Conservation (phyloP, 805 yeast species). For the Hanseniaspora jakobsenii region DNA sequence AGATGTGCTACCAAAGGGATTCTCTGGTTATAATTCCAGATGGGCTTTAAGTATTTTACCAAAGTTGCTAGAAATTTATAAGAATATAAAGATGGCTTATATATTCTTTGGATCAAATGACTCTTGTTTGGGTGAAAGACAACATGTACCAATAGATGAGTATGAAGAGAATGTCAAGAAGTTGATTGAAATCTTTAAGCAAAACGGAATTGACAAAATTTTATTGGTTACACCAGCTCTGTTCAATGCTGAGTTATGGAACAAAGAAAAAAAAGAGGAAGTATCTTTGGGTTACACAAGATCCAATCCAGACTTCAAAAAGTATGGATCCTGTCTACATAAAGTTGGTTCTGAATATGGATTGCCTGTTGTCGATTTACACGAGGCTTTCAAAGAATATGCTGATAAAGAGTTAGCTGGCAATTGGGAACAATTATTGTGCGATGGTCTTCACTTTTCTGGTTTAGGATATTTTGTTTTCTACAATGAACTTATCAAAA, state of each 20-base stretch:
- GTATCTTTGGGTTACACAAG: slow-evolving; percentile 34
- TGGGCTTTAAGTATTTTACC: slow-evolving; percentile 43
- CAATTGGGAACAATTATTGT: slow-evolving; percentile 32
- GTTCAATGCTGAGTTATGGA: slow-evolving; percentile 38
- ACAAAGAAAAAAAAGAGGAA: slow-evolving; percentile 26
- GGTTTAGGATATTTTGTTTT: slow-evolving; percentile 42
- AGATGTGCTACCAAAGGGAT: slow-evolving; percentile 66
- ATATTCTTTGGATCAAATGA: slow-evolving; percentile 81
- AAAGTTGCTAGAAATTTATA: slow-evolving; percentile 32
- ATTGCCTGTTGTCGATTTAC: slow-evolving; percentile 50
- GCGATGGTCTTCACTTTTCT: slow-evolving; percentile 52
- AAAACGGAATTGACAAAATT: slow-evolving; percentile 35
- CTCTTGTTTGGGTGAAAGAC: slow-evolving; percentile 35
- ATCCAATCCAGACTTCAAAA: slow-evolving; percentile 33
- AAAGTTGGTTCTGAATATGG: slow-evolving; percentile 35
- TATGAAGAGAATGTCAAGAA: slow-evolving; percentile 37
- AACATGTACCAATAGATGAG: slow-evolving; percentile 40
- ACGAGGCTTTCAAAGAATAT: slow-evolving; percentile 30
- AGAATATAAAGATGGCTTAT: slow-evolving; percentile 34
- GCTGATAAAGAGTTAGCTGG: slow-evolving; percentile 27
- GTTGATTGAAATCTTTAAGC: slow-evolving; percentile 33
- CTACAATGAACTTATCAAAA: slow-evolving; percentile 33
- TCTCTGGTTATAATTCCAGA: slow-evolving; percentile 59
- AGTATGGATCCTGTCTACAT: slow-evolving; percentile 42
- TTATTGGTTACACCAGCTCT: slow-evolving; percentile 54